Conservation (phyloP, 2,329 filamentous ascomycete species). For the Diaporthe ampelina region DNA sequence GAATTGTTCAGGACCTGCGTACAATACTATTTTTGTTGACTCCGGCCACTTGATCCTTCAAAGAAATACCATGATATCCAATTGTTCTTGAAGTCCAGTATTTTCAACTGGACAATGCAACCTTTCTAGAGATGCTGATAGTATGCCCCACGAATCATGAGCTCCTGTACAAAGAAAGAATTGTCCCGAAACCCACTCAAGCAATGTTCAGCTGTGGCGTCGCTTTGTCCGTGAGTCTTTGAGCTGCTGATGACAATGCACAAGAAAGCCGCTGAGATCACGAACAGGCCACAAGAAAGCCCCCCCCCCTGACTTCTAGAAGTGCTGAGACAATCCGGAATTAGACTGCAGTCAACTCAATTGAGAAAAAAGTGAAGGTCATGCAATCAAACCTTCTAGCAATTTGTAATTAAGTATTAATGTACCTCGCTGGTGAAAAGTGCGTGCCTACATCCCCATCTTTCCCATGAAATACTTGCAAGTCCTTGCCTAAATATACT, state of each 20-base stretch:
- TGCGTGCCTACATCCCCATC: neutral
- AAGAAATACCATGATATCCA: neutral
- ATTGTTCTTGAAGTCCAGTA: neutral
- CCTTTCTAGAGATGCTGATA: neutral
- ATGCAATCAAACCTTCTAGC: neutral
- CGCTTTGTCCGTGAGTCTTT: neutral
- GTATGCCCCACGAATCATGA: no score
- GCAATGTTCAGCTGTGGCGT: neutral
- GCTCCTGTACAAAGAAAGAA: no score
- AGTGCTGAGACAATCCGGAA: neutral
- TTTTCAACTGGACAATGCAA: slow-evolving; percentile 1
- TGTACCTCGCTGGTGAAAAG: neutral
- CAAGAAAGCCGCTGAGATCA: no score
- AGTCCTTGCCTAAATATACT: slow-evolving; percentile 12
- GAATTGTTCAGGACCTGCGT: neutral
- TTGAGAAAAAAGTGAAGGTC: neutral
- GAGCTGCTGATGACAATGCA: neutral
- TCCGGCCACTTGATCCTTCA: neutral
- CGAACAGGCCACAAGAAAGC: neutral
- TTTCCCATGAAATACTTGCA: no score
- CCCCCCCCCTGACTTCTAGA: neutral
- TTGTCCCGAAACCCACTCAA: neutral
- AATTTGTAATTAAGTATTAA: neutral
- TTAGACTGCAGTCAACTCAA: neutral
- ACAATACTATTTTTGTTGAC: neutral